Evolutionary conservation across 2,329 filamentous ascomycete genomes (phyloP), one percentile per base, ranked within the genome.

Genomic region (Dothiorella sarmentorum): DNA sequence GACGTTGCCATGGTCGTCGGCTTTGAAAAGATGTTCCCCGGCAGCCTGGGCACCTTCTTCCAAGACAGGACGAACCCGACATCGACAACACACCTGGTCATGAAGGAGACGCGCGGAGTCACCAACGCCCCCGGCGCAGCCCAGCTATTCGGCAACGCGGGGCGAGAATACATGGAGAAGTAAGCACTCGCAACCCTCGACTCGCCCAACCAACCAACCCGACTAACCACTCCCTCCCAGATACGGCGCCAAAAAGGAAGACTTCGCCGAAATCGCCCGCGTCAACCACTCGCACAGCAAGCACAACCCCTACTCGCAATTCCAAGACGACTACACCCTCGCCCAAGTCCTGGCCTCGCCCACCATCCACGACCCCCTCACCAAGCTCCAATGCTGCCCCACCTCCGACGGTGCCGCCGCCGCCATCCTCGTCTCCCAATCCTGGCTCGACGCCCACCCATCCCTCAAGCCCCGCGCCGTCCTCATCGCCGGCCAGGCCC

Each of bases 341-440:
- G 89, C 96, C 29, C 87, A 97, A 75, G 81, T 97, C 71, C 75
- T 90, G 70, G 79, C 87, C 35, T 78, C 90, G 0, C 80, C 90
- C 61, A 89, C 85, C 82, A 90, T 97, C 74, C 86, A 90, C 76
- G 85, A 85, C 63, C 93, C 93, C 15, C 82, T 97, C 58, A 97
- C 94, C 60, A 97, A 97, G 77, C 86, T 97, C n/a, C 94, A 97
- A 78, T 97, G 93, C 82, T 97, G 93, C 76, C 93, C 94, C 1
- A 97, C 93, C 1, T 96, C 91, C 0, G 94, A 97, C 73, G 93
- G 93, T 49, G 90, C 87, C 45, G 93, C 91, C 0, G 91, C 94
- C 0, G 90, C 90, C 13, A 87, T 97, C 29, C 78, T 99, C 53
- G 91, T 96, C 57, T 96, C 91, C 0, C 87, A 96, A 75, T 83